Base-by-base conservation (phyloP, 495 filamentous ascomycete genomes). In the Hypoxylon cercidicola region DNA sequence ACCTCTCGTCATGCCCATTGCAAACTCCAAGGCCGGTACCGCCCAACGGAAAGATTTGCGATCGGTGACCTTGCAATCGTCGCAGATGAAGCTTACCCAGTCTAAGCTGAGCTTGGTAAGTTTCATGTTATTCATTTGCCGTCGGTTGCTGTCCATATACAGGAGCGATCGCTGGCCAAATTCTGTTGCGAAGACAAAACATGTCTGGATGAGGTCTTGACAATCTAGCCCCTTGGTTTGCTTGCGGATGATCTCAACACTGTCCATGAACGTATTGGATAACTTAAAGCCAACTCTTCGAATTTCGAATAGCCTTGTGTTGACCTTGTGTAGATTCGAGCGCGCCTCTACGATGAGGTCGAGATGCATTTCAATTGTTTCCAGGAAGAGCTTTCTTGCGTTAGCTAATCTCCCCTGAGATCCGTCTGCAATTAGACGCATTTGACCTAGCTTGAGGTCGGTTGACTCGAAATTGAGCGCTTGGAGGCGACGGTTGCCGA, bases 241-340 rank as follows among this genome's bases (percentile, higher is more conserved):
- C 57, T 88, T 84, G 51, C 93, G 84, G 60, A 98, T 94, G 50
- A 90, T 89, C 66, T 94, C 92, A 54, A 99, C 95, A 70, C 93
- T 97, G 71, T 98, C 94, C 96, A 99, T 98, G 74, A 98, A 98
- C 10, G 93, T 90, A 78, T 97, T 97, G n/a, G 93, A 97, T 32
- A 99, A 81, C 75, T 95, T 96, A 82, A 96, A 98, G 23, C 93
- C 91, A 0, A 93, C 94, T 74, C 92, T 95, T 73, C 96, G 96
- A 67, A 98, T 99, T 72, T 94, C 93, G 71, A 93, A 95, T 64
- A 99, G 79, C 72, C 96, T 91, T 30, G 88, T 81, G 66, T 97
- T 95, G 57, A 99, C 96, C 57, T 96, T 90, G 37, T 89, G 90
- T 18, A 99, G 83, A 71, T 97, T 98, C 20, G 96, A 96, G 60